Evolutionary conservation across 2,329 filamentous ascomycete species (phyloP), one percentile per base, ranked within the genome.

Genomic region (Byssoonygena ceratinophila): DNA sequence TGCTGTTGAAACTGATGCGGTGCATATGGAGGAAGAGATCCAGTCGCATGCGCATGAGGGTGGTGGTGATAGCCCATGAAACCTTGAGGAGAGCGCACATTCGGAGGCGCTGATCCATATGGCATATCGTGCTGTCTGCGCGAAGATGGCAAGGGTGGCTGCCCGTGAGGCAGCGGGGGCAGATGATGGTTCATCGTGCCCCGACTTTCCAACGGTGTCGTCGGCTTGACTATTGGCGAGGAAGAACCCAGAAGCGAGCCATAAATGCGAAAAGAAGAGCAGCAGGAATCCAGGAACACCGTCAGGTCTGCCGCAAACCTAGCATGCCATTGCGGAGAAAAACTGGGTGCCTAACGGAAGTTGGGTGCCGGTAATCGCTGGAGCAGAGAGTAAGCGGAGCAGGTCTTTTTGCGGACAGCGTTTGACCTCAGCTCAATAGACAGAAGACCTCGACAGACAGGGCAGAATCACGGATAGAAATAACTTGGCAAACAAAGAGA

Each of bases 61-160:
- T 53, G 80, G 74, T 51, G 77, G 73, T 65, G 75, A 59, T 72
- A 69, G 60, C 68, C 62, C 74, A 80, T 81, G 61, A 84, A 80
- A 46, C 71, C 79, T 54, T 78, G 79, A 56, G 78, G 76, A 53
- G 78, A 74, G 54, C 71, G 71, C 67, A 82, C 76, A 59, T 75
- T 77, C 29, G 75, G 72, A 47, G 68, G 70, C 6, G 63, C 66
- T 11, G 66, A 60, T 18, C 67, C 62, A 59, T 74, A 75, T 29
- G 70, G 60, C 51, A 71, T 64, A 46, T 75, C 71, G 59, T 72
- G 69, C 59, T 72, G 71, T 57, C 70, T 70, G 55, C 71, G 70
- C 22, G 72, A 68, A 58, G 70, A 69, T 62, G 73, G 72, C 63
- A 75, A 75, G 40, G 75, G 73, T 51, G 73, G 72, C 64, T 73